Evolutionary conservation across 495 filamentous ascomycete species (phyloP), one percentile per base, ranked within the genome.

Genomic region (Penicillium turbatum): DNA sequence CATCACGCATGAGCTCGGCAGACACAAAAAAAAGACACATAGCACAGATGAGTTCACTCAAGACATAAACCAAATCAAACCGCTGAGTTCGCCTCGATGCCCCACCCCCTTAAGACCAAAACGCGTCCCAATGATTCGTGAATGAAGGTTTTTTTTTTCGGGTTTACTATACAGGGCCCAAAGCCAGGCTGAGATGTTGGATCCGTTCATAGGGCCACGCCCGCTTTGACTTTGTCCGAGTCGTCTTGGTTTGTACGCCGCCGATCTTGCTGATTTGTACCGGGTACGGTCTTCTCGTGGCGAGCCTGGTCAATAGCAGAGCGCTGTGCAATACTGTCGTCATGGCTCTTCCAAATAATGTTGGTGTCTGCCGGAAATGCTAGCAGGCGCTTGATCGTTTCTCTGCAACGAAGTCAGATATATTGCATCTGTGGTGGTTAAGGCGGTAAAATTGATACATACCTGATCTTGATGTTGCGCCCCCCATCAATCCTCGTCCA

Each of bases 391-490:
- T 90, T 95, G 74, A 98, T 88, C 21, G 88, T 93, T 78, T 97
- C 90, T 61, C 92, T 97, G 53, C 21, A 36, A 13, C 5, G 6
- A 40, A 12, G 17, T 57, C 44, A 57, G 55, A 37, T 26, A 42
- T 19, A 2, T 10, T 13, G 16, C 16, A n/a, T 24, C 12, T 3
- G 12, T 3, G 3, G 7, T 19, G n/a, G n/a, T n/a, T n/a, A 3
- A 34, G 6, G 8, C 4, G 2, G 5, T 37, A 9, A 2, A 16
- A 30, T 17, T 66, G 21, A 5, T 30, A 17, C 82, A 61, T 82
- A 96, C 90, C 91, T 85, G 59, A 98, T 96, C 78, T 97, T 97
- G 65, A 97, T 88, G 72, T 95, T 95, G 63, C 89, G 84, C 57
- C 89, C 88, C 15, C 92, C 92, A 60, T 93, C 86, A 59, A 88